phyloP scores from a whole-genome alignment of 768 basidiomycete species.

The Albatrellus ellisii region DNA sequence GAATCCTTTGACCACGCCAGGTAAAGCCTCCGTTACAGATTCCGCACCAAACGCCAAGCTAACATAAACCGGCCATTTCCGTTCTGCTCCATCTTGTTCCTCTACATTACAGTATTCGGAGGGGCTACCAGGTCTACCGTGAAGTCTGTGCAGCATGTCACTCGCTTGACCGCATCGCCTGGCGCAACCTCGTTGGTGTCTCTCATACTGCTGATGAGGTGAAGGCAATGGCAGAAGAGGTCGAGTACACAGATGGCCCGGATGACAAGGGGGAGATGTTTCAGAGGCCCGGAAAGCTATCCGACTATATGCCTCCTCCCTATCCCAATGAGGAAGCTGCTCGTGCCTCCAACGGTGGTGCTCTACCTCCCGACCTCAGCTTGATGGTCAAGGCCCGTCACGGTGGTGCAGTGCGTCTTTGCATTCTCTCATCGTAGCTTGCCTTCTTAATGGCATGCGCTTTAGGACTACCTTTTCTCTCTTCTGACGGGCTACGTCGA shows the following conservation, averaged over 20 bases:
- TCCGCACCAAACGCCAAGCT: conserved; percentile 4
- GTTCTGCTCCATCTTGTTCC: background rate
- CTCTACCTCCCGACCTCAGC: conserved; percentile 92
- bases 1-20: conserved; percentile 95
- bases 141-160: conserved; percentile 99
- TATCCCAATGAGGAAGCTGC: conserved; percentile 99
- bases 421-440: background rate
- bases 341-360: conserved; percentile 85
- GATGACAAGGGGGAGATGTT: conserved; percentile 96
- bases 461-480: conserved; percentile 91
- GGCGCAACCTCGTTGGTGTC: conserved; percentile 98
- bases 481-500: conserved; percentile 96
- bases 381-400: conserved; percentile 98
- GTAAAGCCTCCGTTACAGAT: conserved; percentile 31
- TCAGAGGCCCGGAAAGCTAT: conserved; percentile 94
- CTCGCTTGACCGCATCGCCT: conserved; percentile 97
- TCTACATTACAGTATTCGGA: conserved; percentile 56
- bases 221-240: conserved; percentile 87
- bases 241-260: conserved; percentile 95
- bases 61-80: conserved; percentile 8
- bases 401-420: conserved; percentile 74
- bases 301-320: conserved; percentile 90
- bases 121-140: conserved; percentile 95
- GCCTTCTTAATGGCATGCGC: background rate
- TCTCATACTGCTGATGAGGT: conserved; percentile 90